phyloP scores from a whole-genome alignment of 805 yeast species.

The Candida montana region DNA sequence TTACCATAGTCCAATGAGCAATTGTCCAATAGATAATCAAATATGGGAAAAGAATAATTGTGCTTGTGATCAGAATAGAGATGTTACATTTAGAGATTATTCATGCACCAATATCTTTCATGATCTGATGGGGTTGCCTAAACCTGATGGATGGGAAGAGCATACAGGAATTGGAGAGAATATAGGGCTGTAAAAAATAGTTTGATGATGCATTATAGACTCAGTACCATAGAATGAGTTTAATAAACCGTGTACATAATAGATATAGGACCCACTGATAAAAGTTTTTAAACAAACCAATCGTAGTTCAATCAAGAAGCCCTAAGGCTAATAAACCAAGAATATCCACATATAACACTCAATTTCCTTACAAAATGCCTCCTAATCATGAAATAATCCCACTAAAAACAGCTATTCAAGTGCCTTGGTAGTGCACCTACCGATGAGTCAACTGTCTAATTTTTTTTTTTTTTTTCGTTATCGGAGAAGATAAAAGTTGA shows the following conservation, averaged over 20 bases:
- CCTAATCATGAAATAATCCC: no score
- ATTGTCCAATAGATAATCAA: slow-evolving; percentile 51
- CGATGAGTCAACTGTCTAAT: neutral
- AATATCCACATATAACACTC: no score
- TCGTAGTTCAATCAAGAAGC: no score
- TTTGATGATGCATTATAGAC: no score
- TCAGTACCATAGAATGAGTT: no score
- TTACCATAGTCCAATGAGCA: slow-evolving; percentile 56
- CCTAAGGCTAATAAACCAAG: no score
- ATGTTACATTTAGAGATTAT: slow-evolving; percentile 69
- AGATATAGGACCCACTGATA: no score
- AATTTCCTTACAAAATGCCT: no score
- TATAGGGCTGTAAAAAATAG: slow-evolving; percentile 1
- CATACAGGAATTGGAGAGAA: slow-evolving; percentile 26
- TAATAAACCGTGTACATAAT: no score
- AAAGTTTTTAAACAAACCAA: no score
- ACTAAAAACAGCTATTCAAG: no score
- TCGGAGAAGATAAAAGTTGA: no score
- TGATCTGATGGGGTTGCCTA: slow-evolving; percentile 45
- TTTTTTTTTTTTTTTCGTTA: neutral
- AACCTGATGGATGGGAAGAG: slow-evolving; percentile 66
- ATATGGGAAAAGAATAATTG: slow-evolving; percentile 43
- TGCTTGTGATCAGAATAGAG: slow-evolving; percentile 53
- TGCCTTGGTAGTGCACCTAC: neutral
- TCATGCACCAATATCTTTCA: slow-evolving; percentile 64